Conservation (phyloP, 768 basidiomycete genomes). For the Vishniacozyma victoriae region DNA sequence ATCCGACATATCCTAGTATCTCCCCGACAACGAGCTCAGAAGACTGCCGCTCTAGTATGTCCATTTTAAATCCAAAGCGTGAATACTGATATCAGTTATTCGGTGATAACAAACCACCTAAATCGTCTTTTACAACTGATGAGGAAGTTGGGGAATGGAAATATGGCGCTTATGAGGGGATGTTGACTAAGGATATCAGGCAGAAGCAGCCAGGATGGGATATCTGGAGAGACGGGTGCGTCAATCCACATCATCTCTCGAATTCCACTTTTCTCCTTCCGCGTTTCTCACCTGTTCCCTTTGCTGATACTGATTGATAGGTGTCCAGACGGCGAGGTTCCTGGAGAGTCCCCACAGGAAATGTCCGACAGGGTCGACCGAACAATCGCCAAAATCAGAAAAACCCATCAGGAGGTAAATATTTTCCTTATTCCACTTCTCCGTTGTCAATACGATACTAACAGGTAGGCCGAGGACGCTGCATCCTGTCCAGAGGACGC, state of each 20-base stretch:
- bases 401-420: constrained; percentile 39
- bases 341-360: constrained; percentile 72
- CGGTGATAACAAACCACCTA: constrained; percentile 26
- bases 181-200: constrained; percentile 70
- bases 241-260: constrained; percentile 4
- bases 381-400: constrained; percentile 63
- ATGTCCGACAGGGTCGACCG: constrained; percentile 73
- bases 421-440: background rate
- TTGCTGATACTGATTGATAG: constrained; percentile 47
- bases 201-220: constrained; percentile 59
- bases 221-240: constrained; percentile 81
- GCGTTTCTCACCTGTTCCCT: background rate
- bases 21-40: constrained; percentile 77
- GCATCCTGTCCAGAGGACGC: constrained; percentile 26
- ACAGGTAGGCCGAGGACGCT: constrained; percentile 23
- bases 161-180: constrained; percentile 82
- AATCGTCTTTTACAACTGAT: constrained; percentile 29
- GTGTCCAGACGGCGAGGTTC: constrained; percentile 59
- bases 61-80: background rate
- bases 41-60: constrained; percentile 66
- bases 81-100: constrained; percentile 29
- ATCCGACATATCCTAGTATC: constrained; percentile 72
- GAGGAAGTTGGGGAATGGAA: constrained; percentile 63
- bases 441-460: too few species aligned
- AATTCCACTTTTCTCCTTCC: too few species aligned